These are phyloP conservation scores for Melanomma pulvis-pyrius DNA, from an alignment of 495 filamentous ascomycete species.

Conservation along the genomic window DNA sequence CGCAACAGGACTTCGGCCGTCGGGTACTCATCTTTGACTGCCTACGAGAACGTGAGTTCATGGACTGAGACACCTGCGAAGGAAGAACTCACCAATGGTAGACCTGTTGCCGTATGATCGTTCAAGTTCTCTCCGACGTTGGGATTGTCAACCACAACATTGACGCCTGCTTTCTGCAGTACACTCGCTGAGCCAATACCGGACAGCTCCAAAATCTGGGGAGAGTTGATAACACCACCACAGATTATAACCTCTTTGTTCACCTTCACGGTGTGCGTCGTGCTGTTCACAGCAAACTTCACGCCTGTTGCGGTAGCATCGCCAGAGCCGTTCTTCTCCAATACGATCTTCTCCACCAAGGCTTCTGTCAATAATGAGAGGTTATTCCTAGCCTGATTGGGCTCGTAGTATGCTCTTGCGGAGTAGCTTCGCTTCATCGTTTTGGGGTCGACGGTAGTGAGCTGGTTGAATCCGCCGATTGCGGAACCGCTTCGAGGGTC, in stretches of 20 bases:
- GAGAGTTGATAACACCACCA: constrained; percentile 31
- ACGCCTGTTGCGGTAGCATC: constrained; percentile 29
- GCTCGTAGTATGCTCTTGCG: constrained; percentile 33
- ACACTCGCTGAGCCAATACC: constrained; percentile 24
- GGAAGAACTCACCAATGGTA: constrained; percentile 5
- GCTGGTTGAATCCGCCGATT: constrained; percentile 52
- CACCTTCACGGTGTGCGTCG: constrained; percentile 22
- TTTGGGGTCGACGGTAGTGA: constrained; percentile 50
- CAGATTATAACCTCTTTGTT: constrained; percentile 35
- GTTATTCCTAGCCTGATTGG: constrained; percentile 44
- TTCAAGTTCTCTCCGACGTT: constrained; percentile 36
- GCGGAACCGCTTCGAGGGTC: constrained; percentile 30
- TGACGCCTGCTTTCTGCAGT: constrained; percentile 24
- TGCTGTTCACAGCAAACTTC: constrained; percentile 26
- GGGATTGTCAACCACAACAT: constrained; percentile 23
- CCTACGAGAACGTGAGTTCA: not conserved
- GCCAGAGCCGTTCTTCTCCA: constrained; percentile 44
- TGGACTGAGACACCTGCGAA: not conserved
- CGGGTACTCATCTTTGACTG: constrained; percentile 33
- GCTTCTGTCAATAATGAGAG: constrained; percentile 53
- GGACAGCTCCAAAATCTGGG: constrained; percentile 36
- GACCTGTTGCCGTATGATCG: constrained; percentile 27
- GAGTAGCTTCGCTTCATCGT: constrained; percentile 36
- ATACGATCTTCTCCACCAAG: constrained; percentile 51
- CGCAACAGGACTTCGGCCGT: constrained; percentile 28